These are phyloP conservation scores for Teunomyces panamensis DNA, from an alignment of 805 yeast species.

Conservation along the genomic window DNA sequence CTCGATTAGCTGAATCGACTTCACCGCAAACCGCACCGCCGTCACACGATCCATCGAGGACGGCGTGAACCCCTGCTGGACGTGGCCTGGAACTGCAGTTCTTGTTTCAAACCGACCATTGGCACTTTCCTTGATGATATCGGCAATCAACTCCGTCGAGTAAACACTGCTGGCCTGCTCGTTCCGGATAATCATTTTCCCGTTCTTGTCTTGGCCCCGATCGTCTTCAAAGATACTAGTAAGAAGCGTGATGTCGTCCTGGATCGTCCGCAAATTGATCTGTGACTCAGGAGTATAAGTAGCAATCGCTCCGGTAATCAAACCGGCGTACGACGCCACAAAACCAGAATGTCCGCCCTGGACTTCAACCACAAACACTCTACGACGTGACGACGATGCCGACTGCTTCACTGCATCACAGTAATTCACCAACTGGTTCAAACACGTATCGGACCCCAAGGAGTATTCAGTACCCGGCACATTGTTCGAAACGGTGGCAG, in stretches of 20 bases:
- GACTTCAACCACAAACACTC: constrained; percentile 78
- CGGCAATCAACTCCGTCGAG: constrained; percentile 66
- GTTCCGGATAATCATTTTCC: constrained; percentile 66
- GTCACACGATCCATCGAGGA: constrained; percentile 74
- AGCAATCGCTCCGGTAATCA: constrained; percentile 71
- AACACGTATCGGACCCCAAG: constrained; percentile 71
- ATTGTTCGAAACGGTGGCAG: constrained; percentile 77
- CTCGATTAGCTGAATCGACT: constrained; percentile 69
- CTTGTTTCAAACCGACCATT: constrained; percentile 69
- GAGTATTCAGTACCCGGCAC: constrained; percentile 84
- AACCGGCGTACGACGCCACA: constrained; percentile 65
- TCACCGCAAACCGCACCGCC: constrained; percentile 69
- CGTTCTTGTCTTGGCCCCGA: constrained; percentile 63
- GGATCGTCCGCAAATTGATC: constrained; percentile 55
- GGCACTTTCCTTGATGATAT: constrained; percentile 62
- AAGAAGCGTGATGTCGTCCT: constrained; percentile 62
- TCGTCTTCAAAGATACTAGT: constrained; percentile 58
- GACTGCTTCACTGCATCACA: constrained; percentile 79
- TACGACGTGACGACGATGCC: constrained; percentile 73
- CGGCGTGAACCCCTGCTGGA: constrained; percentile 80
- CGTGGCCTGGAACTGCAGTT: constrained; percentile 84
- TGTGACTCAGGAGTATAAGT: constrained; percentile 77
- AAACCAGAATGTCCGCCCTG: constrained; percentile 87
- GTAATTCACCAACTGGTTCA: constrained; percentile 65
- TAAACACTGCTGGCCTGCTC: constrained; percentile 68